phyloP scores from a whole-genome alignment of 495 filamentous ascomycete species.

The Chlorociboria aeruginascens region DNA sequence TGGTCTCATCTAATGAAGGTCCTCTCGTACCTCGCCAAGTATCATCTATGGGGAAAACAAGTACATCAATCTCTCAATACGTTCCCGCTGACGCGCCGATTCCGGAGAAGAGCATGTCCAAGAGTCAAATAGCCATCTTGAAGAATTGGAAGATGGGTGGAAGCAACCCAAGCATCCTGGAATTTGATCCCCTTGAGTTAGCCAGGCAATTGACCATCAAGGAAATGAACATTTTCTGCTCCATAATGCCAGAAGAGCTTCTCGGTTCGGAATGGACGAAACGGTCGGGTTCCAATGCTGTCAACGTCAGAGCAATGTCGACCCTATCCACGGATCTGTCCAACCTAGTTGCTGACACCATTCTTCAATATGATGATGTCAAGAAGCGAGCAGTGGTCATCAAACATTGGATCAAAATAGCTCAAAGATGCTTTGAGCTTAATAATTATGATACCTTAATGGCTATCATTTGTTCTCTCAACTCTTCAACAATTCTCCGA shows the following conservation, averaged over 20 bases:
- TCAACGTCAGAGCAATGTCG: slow-evolving; percentile 94
- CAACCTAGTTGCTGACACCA: slow-evolving; percentile 91
- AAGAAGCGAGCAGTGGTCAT: slow-evolving; percentile 86
- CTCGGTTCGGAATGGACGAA: slow-evolving; percentile 90
- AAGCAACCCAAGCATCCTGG: slow-evolving; percentile 62
- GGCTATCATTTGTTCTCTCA: slow-evolving; percentile 90
- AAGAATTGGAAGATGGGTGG: slow-evolving; percentile 63
- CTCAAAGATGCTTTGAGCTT: slow-evolving; percentile 71
- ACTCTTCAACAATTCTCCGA: slow-evolving; percentile 83
- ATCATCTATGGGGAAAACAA: slow-evolving; percentile 82
- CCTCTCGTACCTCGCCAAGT: slow-evolving; percentile 76
- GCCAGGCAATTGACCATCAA: slow-evolving; percentile 90
- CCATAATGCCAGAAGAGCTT: slow-evolving; percentile 89
- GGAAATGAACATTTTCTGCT: slow-evolving; percentile 86
- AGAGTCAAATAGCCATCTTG: slow-evolving; percentile 63
- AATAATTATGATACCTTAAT: slow-evolving; percentile 96
- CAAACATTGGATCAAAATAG: slow-evolving; percentile 98
- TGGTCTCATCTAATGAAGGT: slow-evolving; percentile 66
- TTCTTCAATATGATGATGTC: slow-evolving; percentile 71
- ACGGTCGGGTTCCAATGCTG: slow-evolving; percentile 60
- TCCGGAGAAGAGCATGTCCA: slow-evolving; percentile 57
- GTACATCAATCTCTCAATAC: slow-evolving; percentile 55
- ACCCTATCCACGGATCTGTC: slow-evolving; percentile 82
- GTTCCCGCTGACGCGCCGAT: slow-evolving; percentile 58
- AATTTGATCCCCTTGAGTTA: slow-evolving; percentile 87